These are phyloP conservation scores for Volvox carteri DNA, from an alignment of 163 green algal species.

Conservation along the genomic window DNA sequence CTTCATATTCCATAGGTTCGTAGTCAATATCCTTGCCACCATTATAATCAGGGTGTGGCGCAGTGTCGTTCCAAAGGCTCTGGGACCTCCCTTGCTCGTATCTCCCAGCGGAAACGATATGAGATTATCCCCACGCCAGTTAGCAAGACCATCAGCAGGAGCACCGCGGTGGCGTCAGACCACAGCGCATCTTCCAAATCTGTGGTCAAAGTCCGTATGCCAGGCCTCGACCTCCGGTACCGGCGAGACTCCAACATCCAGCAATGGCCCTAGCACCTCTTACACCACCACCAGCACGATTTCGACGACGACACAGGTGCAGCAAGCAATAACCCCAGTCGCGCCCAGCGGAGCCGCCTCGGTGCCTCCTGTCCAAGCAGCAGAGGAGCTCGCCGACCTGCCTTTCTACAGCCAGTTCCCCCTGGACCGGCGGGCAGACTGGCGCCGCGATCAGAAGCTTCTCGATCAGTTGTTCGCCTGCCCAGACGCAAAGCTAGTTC, in stretches of 20 bases:
- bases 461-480: slow-evolving; percentile 35
- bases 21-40: too few species aligned
- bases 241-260: background rate
- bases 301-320: background rate
- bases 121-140: background rate
- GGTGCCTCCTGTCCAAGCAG: background rate
- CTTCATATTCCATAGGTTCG: too few species aligned
- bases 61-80: background rate
- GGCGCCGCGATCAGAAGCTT: background rate
- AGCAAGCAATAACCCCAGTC: background rate
- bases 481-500: slow-evolving; percentile 26
- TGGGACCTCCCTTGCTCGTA: background rate
- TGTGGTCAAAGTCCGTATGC: background rate
- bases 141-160: background rate
- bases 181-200: background rate
- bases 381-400: background rate
- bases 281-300: background rate
- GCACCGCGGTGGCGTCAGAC: slow-evolving; percentile 1
- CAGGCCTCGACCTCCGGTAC: background rate
- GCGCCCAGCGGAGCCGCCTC: background rate
- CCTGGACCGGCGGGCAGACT: slow-evolving; percentile 39
- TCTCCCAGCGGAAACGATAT: background rate
- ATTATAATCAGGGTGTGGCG: background rate
- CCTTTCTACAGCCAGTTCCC: slow-evolving; percentile 60
- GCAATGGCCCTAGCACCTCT: background rate